Evolutionary conservation across 805 yeast species (phyloP), one percentile per base, ranked within the genome.

Genomic region (Myxozyma neotropica): DNA sequence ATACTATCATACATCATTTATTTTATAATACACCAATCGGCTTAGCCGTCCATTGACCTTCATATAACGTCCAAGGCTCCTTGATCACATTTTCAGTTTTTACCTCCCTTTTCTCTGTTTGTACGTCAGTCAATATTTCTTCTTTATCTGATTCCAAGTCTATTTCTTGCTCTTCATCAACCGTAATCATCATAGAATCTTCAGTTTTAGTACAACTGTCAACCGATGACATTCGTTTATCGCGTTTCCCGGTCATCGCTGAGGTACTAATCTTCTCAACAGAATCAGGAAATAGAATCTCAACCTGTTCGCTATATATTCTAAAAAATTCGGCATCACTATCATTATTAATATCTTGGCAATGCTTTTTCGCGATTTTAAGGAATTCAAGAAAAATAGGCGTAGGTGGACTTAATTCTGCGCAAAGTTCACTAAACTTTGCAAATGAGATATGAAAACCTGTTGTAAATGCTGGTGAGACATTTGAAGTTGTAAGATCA

Each of bases 21-120:
- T n/a, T 10, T 31, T 40, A 56, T 29, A 56, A 38, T 4, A 52
- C 60, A 7, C 61, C 61, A 6, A 57, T 23, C 8, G 61, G 61
- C 17, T 48, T 27, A 26, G 57, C 45, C 15, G 33, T 31, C 61
- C 61, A 57, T 12, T n/a, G 15, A n/a, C 60, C 56, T 21, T 38
- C 12, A 21, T 19, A 31, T 15, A 45, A 17, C 33, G 24, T 23
- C 52, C 46, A 45, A 29, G 48, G 23, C 24, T 36, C 42, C 35
- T 36, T 43, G n/a, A 17, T 17, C 1, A 15, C 36, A 13, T 27
- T n/a, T n/a, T n/a, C n/a, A n/a, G n/a, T n/a, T n/a, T n/a, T n/a
- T n/a, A n/a, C n/a, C n/a, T 31, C 12, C 10, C 35, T n/a, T 24
- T 31, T 27, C 21, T 44, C 5, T 17, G 17, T 6, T 29, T 29